A percentile compares a stretch with the other conserved stretches of the same genome.
phyloP scores from a whole-genome alignment of 805 yeast genomes.

The Teunomyces funiuensis region DNA sequence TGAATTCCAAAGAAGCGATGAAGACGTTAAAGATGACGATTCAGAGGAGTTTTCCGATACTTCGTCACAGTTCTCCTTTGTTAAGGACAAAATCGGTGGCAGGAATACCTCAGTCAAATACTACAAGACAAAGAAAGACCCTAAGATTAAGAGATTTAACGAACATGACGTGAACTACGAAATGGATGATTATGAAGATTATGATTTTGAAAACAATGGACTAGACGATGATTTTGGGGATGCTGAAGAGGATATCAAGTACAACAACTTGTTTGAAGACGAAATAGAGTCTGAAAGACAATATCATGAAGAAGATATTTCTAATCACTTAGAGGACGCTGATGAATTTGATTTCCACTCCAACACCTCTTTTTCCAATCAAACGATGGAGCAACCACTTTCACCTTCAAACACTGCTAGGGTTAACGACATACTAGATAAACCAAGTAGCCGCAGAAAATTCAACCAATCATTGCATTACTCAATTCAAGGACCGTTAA shows the following conservation, averaged over 20 bases:
- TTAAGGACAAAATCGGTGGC: slow-evolving; percentile 43
- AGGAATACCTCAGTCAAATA: slow-evolving; percentile 55
- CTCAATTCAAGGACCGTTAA: slow-evolving; percentile 24
- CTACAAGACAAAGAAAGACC: slow-evolving; percentile 40
- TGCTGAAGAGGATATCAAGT: slow-evolving; percentile 32
- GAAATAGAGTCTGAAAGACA: slow-evolving; percentile 6
- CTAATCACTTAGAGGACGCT: neutral
- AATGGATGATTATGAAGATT: slow-evolving; percentile 26
- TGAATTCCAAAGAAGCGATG: slow-evolving; percentile 1
- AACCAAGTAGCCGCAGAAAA: slow-evolving; percentile 3
- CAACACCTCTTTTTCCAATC: neutral
- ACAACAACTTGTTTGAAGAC: slow-evolving; percentile 22
- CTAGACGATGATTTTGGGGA: slow-evolving; percentile 33
- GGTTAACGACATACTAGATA: neutral
- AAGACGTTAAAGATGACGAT: neutral
- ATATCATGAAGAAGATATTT: neutral
- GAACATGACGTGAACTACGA: slow-evolving; percentile 27
- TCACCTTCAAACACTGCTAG: neutral
- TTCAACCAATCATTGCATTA: slow-evolving; percentile 29
- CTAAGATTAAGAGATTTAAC: slow-evolving; percentile 21
- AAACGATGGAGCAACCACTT: neutral
- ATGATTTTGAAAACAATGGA: slow-evolving; percentile 46
- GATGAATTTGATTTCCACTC: slow-evolving; percentile 1
- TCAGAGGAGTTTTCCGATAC: slow-evolving; percentile 9
- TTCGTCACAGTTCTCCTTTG: slow-evolving; percentile 53